Base-by-base conservation (phyloP, 768 basidiomycete species). In the Podaxis sp. region DNA sequence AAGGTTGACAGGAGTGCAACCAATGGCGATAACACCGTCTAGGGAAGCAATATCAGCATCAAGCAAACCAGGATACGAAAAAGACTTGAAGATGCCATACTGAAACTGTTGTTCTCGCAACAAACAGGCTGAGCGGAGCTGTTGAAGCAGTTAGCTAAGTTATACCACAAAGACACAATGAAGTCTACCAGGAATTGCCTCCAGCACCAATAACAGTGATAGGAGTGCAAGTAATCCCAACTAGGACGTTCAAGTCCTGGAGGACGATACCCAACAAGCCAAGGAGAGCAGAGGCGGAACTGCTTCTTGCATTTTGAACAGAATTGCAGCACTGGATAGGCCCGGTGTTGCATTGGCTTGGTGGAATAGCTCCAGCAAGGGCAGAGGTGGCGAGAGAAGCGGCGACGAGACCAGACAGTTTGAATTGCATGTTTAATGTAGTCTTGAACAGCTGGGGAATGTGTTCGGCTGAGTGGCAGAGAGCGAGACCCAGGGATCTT, bases 201-300 rank as follows among this genome's bases (percentile, higher is more conserved):
- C 52, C 40, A 24, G 58, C 48, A 24, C 66, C 68, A 48, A 69
- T 58, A 24, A 59, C 64, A 24, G 63, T 62, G 63, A 69, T 63
- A 22, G 68, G 66, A 53, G 54, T 65, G 68, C 68, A 69, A 40
- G 64, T 67, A 15, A 66, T n/a, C 15, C 68, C 68, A 41, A 69
- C 56, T 6, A 49, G 57, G 13, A 41, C 63, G 46, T 50, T 69
- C 56, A 69, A n/a, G 41, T 56, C 48, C 22, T 54, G 33, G 41
- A 67, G 33, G 48, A 51, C 56, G 33, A 69, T 53, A 54, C 69
- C 68, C 64, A 69, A 59, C 4, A 66, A 55, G 46, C 62, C 65
- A 54, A 68, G 56, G 17, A 70, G 46, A n/a, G 26, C 26, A 26
- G 66, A 15, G 13, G 55, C 37, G n/a, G 58, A 26, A 53, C 54